Base-by-base conservation (phyloP, 1,284 basidiomycete genomes). In the Sporisorium exsertum region DNA sequence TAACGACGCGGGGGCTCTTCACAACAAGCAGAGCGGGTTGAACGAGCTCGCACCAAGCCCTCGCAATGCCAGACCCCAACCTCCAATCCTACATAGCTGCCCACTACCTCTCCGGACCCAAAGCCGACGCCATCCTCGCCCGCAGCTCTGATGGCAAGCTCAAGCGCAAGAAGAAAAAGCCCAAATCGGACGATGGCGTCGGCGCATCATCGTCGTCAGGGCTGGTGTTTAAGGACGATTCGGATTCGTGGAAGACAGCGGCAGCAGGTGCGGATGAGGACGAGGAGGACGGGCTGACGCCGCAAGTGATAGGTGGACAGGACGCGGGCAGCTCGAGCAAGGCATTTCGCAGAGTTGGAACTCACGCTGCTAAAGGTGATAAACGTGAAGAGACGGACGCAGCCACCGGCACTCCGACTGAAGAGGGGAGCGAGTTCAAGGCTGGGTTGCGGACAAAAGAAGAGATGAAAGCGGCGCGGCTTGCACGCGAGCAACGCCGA, bases 101-200 rank as follows among this genome's bases (percentile, higher is more conserved):
- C 33, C 88, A 88, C 58, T 99, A 99, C 87, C 97, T 98, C 93
- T 93, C 95, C 7, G 96, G 96, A 0, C 91, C 94, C 0, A 99
- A 97, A 85, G 95, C 95, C 4, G 96, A 98, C 78, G 95, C 94
- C 16, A 97, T 99, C 75, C 89, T 98, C 5, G 88, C 94, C 4
- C 89, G 90, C 52, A 86, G 89, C 0, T 73, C 60, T 0, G 89
- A 88, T 2, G 88, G 89, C 0, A 87, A 89, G 58, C 89, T 89
- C 81, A 92, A 91, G 86, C 89, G 88, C 83, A 93, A 87, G 81
- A 87, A 87, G 77, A 88, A 93, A 88, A 93, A 92, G 86, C 87
- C 86, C 35, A 88, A 88, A 18, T 16, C 54, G 3, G 70, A 60
- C 16, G n/a, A 35, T 5, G 24, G 50, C 5, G 58, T 18, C 22